phyloP scores from a whole-genome alignment of 768 basidiomycete genomes.

The Tricholoma hemisulphureum region DNA sequence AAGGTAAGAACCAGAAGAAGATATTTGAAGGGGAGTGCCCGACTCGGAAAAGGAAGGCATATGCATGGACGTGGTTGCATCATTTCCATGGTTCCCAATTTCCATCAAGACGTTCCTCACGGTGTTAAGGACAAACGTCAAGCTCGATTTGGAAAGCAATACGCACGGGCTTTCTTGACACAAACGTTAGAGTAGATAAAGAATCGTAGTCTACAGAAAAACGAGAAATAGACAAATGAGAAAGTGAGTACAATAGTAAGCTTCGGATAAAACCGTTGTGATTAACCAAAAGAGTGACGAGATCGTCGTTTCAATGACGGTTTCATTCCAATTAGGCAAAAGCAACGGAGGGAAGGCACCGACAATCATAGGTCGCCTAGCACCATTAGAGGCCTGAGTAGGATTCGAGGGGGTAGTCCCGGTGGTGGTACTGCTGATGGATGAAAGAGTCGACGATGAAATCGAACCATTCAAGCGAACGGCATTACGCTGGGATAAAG shows the following conservation, averaged over 20 bases:
- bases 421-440: conserved; percentile 2
- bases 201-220: no score
- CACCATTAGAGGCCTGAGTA: conserved; percentile 7
- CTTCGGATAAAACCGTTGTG: no score
- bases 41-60: conserved; percentile 9
- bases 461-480: conserved; percentile 53
- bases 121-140: conserved; percentile 9
- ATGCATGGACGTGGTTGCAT: not conserved
- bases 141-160: conserved; percentile 4
- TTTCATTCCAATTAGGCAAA: no score
- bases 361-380: not conserved
- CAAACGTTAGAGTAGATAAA: no score
- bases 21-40: conserved; percentile 18
- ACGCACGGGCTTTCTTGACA: not conserved
- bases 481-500: conserved; percentile 50
- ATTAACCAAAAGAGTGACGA: conserved; percentile 2
- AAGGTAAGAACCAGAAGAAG: conserved; percentile 21
- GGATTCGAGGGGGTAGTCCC: conserved; percentile 9
- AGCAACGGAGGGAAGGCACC: no score
- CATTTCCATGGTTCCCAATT: not conserved
- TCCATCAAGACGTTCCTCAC: not conserved
- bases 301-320: no score
- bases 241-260: no score
- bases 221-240: no score
- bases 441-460: conserved; percentile 3